Conservation (phyloP, 2,329 filamentous ascomycete genomes). For the Albifimbria verrucaria region DNA sequence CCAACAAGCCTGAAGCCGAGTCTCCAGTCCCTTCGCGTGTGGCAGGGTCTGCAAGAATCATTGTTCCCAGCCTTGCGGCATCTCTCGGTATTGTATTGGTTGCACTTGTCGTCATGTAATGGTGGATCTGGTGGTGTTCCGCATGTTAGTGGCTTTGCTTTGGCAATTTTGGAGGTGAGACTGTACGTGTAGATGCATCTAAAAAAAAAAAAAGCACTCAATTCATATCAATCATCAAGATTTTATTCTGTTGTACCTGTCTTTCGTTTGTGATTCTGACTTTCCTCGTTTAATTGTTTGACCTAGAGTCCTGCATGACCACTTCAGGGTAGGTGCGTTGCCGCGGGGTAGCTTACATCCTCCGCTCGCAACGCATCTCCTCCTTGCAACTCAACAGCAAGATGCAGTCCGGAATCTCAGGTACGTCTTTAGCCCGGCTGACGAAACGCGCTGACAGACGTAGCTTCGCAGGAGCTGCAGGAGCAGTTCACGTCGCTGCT, state of each 20-base stretch:
- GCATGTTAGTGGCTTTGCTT: background rate
- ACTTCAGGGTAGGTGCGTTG: no score
- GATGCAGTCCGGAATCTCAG: conserved; percentile 80
- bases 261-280: no score
- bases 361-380: no score
- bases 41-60: background rate
- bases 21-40: background rate
- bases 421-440: conserved; percentile 36
- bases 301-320: no score
- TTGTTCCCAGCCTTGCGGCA: background rate
- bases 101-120: background rate
- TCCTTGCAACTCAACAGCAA: conserved; percentile 9
- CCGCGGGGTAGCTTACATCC: no score
- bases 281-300: no score
- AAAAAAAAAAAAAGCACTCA: no score
- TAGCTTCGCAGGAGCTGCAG: conserved; percentile 75
- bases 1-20: background rate
- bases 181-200: no score
- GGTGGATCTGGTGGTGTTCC: background rate
- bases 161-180: background rate
- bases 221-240: no score
- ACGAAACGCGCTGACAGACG: background rate
- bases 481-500: conserved; percentile 70
- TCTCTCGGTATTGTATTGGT: background rate
- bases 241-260: no score